Evolutionary conservation across 2,329 filamentous ascomycete genomes (phyloP), one percentile per base, ranked within the genome.

Genomic region (Onygena corvina): DNA sequence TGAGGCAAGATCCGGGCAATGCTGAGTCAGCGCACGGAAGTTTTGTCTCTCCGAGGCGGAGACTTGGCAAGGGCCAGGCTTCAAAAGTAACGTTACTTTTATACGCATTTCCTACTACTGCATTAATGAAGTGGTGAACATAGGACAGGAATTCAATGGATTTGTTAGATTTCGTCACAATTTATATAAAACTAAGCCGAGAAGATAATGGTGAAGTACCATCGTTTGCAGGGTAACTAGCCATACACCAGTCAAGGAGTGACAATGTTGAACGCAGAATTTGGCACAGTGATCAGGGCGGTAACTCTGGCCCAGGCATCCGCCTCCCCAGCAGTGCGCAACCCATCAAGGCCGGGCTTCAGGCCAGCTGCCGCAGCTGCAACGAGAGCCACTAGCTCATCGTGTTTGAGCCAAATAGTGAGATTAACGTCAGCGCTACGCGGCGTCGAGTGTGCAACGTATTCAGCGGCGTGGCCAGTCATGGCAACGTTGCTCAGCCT

Each of bases 401-500:
- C 11, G 18, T 40, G 35, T 9, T 11, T 40, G 1, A 40, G 35
- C 35, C 35, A 40, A 11, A 40, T 20, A 40, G 35, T 40, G 11
- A 40, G 35, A n/a, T 9, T 9, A n/a, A n/a, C n/a, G 12, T 11
- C 12, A 3, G 35, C 18, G 35, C 11, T 40, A 40, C 18, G 11
- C 16, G 35, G 35, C 18, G 35, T n/a, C 9, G 9, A n/a, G 11
- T 40, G 11, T 11, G 35, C 9, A 11, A n/a, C 11, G 18, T 40
- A 40, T 9, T 9, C 35, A 16, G 18, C 18, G 11, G 35, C 35
- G 18, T 40, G 35, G 3, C 35, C 35, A 44, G 54, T 58, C 36
- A 59, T 46, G n/a, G 52, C 57, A 1, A 56, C 57, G 16, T 59
- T 58, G 33, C 49, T 59, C 7, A 58, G 30, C 38, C 53, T 59